These are phyloP conservation scores for Myxozyma lipomycoides DNA, from an alignment of 805 yeast species.

Conservation along the genomic window DNA sequence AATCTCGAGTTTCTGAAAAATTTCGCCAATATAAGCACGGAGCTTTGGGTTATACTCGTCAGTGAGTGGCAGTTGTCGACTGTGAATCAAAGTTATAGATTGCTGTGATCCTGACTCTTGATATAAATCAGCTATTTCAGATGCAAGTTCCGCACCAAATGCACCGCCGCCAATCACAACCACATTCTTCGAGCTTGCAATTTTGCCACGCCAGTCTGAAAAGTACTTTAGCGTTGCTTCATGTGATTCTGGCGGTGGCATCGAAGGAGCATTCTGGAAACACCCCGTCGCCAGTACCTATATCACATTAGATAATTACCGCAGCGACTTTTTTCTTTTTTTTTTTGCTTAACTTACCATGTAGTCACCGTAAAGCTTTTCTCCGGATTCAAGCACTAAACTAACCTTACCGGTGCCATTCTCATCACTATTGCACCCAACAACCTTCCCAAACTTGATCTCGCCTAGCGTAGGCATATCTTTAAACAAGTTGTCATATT, in stretches of 20 bases:
- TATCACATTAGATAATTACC: not conserved
- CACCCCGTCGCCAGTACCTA: conserved; percentile 24
- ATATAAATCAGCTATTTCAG: conserved; percentile 43
- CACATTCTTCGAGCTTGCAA: conserved; percentile 40
- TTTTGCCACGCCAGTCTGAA: conserved; percentile 27
- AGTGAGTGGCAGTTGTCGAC: conserved; percentile 23
- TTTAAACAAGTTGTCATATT: conserved; percentile 16
- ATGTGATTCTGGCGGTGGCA: too few species aligned
- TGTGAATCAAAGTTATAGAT: conserved; percentile 34
- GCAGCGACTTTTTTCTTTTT: too few species aligned
- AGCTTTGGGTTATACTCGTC: conserved; percentile 10
- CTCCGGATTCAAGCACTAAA: conserved; percentile 12
- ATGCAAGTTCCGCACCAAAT: conserved; percentile 50
- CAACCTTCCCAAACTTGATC: conserved; percentile 7
- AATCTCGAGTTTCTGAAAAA: conserved; percentile 27
- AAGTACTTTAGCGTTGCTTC: conserved; percentile 6
- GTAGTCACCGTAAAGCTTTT: conserved; percentile 6
- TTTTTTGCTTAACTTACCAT: conserved; percentile 13
- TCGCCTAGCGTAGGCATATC: conserved; percentile 11
- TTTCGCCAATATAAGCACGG: conserved; percentile 18
- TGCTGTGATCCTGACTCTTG: conserved; percentile 41
- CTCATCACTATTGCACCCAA: too few species aligned
- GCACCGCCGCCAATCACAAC: conserved; percentile 55
- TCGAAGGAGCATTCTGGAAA: conserved; percentile 7
- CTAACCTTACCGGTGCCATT: too few species aligned